These are phyloP conservation scores for Xylaria telfairii DNA, from an alignment of 495 filamentous ascomycete genomes.

Conservation along the genomic window DNA sequence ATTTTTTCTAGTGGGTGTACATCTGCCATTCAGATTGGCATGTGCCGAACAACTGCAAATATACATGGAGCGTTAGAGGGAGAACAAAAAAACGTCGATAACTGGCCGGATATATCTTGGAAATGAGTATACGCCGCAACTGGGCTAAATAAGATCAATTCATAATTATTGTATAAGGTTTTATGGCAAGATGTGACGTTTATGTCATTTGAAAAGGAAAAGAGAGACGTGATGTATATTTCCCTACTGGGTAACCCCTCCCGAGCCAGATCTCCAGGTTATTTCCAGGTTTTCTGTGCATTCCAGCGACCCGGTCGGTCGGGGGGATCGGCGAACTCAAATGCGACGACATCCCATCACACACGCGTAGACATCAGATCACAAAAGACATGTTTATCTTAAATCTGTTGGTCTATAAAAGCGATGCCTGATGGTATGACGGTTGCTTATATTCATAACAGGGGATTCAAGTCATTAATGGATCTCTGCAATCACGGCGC, in stretches of 20 bases:
- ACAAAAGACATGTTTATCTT: not conserved
- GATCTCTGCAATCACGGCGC: not conserved
- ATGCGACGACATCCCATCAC: not conserved
- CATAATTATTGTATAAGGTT: not conserved
- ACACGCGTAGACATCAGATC: not conserved
- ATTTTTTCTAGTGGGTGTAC: too few relatives aligned
- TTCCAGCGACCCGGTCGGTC: slow-evolving; percentile 2
- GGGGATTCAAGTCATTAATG: not conserved
- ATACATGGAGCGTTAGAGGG: too few relatives aligned
- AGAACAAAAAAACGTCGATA: not conserved
- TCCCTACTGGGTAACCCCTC: not conserved
- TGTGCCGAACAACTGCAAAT: too few relatives aligned
- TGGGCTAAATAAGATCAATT: not conserved
- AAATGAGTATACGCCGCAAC: not conserved
- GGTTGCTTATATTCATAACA: not conserved
- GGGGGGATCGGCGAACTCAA: slow-evolving; percentile 11
- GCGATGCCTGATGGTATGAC: not conserved
- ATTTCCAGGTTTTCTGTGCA: not conserved
- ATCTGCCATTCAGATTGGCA: too few relatives aligned
- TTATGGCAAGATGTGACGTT: not conserved
- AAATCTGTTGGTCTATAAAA: not conserved
- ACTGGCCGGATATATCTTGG: not conserved
- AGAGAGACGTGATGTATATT: not conserved
- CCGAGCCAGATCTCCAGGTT: not conserved
- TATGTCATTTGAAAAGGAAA: not conserved